A percentile compares a stretch with the other conserved stretches of the same genome.
Evolutionary conservation across 225 moss, liverwort and hornwort species (phyloP).

Genomic region (Marchantia paleacea): DNA sequence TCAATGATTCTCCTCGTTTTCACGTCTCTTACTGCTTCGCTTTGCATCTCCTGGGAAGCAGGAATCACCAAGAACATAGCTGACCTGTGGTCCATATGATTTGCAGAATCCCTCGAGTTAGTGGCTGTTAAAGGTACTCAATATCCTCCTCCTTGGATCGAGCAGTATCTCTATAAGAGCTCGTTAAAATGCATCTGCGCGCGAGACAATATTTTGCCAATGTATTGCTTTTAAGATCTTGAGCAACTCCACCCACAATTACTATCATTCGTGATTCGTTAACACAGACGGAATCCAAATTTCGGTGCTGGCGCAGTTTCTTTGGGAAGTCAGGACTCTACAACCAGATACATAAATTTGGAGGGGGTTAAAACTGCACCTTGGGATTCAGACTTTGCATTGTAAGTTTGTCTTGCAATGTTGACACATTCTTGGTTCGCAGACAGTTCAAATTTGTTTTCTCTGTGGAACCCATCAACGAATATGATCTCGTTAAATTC

Average conservation of each 20-base stretch:
- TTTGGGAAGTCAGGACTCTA: slow-evolving; percentile 56
- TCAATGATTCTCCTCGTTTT: neutral
- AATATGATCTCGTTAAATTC: no score
- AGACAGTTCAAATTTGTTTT: no score
- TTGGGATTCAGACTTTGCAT: slow-evolving; percentile 68
- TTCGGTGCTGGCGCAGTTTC: slow-evolving; percentile 44
- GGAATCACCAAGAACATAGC: neutral
- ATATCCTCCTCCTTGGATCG: neutral
- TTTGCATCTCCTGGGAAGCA: slow-evolving; percentile 10
- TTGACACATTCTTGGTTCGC: neutral
- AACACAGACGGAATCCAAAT: neutral
- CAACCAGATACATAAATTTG: slow-evolving; percentile 49
- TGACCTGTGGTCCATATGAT: slow-evolving; percentile 12
- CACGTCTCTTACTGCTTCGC: neutral
- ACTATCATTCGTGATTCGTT: neutral
- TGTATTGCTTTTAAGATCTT: neutral
- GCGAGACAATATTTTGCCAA: neutral
- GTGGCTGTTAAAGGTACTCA: slow-evolving; percentile 38
- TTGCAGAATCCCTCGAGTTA: slow-evolving; percentile 26
- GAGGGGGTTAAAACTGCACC: slow-evolving; percentile 45
- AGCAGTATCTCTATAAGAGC: neutral
- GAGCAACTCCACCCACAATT: neutral
- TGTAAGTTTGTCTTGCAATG: slow-evolving; percentile 28
- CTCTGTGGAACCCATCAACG: no score
- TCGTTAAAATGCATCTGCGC: neutral